Conservation (phyloP, 495 filamentous ascomycete genomes). For the Thermochaetoides thermophila region DNA sequence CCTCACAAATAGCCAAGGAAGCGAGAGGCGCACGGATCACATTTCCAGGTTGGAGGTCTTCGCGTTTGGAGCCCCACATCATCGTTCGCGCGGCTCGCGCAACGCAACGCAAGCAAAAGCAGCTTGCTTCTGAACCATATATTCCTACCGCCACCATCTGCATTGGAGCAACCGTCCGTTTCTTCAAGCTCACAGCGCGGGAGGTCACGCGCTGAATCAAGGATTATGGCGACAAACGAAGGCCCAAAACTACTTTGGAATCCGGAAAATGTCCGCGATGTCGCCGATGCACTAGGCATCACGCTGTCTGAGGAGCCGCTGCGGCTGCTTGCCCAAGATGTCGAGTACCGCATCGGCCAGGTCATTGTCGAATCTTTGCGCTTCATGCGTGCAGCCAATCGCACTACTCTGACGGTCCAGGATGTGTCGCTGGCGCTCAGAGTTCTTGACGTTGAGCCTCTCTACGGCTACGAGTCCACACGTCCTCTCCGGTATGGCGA, state of each 20-base stretch:
- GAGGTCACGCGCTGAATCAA: no score
- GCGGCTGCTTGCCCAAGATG: conserved; percentile 74
- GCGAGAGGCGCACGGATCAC: no score
- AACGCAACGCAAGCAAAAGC: no score
- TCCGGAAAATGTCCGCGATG: conserved; percentile 84
- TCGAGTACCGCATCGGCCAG: conserved; percentile 85
- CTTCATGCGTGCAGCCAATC: conserved; percentile 79
- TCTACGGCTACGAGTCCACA: conserved; percentile 89
- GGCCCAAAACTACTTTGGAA: conserved; percentile 60
- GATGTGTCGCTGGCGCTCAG: conserved; percentile 73
- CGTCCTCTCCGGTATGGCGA: conserved; percentile 82
- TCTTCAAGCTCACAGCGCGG: no score
- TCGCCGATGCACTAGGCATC: conserved; percentile 90
- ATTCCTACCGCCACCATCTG: no score
- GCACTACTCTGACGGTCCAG: conserved; percentile 68
- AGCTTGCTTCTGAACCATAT: no score
- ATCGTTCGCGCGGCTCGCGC: no score
- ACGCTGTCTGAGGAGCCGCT: conserved; percentile 66
- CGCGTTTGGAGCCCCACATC: background rate
- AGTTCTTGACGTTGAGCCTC: conserved; percentile 79
- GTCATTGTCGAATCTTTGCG: conserved; percentile 87
- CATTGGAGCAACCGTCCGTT: no score
- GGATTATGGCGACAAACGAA: conserved; percentile 16
- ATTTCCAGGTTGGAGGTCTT: background rate
- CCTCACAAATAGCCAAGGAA: no score